Conservation (phyloP, 768 basidiomycete species). For the Tulasnella sp. region DNA sequence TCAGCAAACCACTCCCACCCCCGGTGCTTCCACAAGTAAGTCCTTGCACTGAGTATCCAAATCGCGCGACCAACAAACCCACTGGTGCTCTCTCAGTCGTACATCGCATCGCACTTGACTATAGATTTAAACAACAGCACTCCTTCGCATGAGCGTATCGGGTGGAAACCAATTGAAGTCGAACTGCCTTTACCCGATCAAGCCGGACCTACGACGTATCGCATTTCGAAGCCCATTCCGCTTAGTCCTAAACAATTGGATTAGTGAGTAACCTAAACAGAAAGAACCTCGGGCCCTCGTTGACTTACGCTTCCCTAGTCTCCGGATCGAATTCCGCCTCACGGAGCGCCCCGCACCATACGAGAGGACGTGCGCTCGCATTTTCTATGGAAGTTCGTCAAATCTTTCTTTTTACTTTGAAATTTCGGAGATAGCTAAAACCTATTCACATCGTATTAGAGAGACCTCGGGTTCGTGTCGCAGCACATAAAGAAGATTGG, state of each 20-base stretch:
- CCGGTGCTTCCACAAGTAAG: background rate
- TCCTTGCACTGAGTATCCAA: background rate
- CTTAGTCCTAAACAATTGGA: background rate
- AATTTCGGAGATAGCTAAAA: background rate
- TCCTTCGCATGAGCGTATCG: background rate
- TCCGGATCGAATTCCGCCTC: background rate
- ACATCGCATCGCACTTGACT: background rate
- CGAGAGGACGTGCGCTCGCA: background rate
- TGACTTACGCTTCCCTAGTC: background rate
- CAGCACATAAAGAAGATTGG: background rate
- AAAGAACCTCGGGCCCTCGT: background rate
- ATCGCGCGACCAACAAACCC: background rate
- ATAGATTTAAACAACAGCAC: background rate
- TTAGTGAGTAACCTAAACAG: background rate
- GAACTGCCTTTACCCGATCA: background rate
- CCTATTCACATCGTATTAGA: background rate
- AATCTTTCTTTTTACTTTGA: background rate
- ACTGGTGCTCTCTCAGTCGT: background rate
- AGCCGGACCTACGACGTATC: background rate
- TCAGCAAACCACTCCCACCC: background rate
- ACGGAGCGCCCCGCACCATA: background rate
- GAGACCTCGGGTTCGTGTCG: background rate
- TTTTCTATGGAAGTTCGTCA: background rate
- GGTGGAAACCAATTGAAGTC: background rate
- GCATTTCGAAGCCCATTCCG: background rate